These are phyloP conservation scores for Croton laevigatus DNA, from an alignment of 441 rosid genomes.

Conservation along the genomic window DNA sequence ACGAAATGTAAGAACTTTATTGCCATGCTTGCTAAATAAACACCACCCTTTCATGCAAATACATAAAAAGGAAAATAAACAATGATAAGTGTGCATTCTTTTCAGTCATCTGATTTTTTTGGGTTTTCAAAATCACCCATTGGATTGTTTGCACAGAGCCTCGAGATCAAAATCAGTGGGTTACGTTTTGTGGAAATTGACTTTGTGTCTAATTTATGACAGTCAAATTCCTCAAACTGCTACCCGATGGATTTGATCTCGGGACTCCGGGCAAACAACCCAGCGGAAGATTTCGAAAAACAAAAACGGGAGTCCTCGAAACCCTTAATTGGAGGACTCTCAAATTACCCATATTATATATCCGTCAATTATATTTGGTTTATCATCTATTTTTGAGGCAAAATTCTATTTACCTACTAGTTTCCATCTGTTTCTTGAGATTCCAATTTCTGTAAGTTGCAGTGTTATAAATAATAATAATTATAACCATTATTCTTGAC, in stretches of 20 bases:
- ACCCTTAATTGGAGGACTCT: too few species aligned
- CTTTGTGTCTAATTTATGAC: too few species aligned
- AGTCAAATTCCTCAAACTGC: too few species aligned
- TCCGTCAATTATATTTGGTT: neutral
- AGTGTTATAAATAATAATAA: neutral
- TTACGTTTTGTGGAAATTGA: too few species aligned
- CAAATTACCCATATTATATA: neutral
- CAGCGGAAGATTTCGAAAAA: too few species aligned
- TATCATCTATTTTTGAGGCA: neutral
- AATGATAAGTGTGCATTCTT: neutral
- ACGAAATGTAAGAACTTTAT: constrained; percentile 40
- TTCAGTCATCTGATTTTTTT: too few species aligned
- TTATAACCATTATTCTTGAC: neutral
- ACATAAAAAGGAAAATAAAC: neutral
- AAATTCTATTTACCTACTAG: neutral
- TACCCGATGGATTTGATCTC: too few species aligned
- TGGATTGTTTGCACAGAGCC: too few species aligned
- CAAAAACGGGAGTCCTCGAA: too few species aligned
- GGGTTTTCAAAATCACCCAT: too few species aligned
- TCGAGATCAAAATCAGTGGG: too few species aligned
- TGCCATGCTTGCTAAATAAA: neutral
- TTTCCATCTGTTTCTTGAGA: neutral
- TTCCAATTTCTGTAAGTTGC: neutral
- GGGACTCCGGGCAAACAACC: too few species aligned
- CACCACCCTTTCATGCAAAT: neutral